Conservation (phyloP, 768 basidiomycete species). For the Daedaleopsis nitida region DNA sequence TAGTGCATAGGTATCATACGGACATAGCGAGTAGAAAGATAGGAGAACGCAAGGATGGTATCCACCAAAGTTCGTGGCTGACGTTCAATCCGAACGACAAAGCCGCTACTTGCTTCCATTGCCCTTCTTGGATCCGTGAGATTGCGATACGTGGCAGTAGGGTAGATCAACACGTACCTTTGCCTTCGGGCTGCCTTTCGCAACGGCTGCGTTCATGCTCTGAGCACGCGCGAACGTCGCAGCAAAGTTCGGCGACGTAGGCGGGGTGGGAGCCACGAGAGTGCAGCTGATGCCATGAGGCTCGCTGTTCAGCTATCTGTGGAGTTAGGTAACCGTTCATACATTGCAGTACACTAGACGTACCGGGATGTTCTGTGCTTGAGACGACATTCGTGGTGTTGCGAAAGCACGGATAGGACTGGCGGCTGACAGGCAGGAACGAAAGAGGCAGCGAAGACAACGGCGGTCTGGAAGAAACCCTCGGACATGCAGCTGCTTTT, state of each 20-base stretch:
- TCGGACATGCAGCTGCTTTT: background rate
- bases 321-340: background rate
- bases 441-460: background rate
- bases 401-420: background rate
- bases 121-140: background rate
- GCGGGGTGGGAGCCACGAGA: background rate
- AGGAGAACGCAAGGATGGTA: no score
- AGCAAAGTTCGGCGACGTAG: background rate
- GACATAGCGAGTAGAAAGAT: background rate
- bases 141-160: background rate
- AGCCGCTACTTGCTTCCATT: background rate
- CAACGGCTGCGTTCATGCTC: background rate
- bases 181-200: background rate
- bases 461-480: background rate
- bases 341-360: background rate
- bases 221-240: background rate
- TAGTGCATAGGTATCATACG: background rate
- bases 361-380: background rate
- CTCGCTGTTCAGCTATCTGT: background rate
- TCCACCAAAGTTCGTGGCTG: background rate
- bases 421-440: background rate
- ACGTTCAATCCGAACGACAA: background rate
- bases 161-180: background rate
- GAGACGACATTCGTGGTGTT: background rate
- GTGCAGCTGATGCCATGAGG: background rate